phyloP scores from a whole-genome alignment of 2,329 filamentous ascomycete species.

The Aaosphaeria arxii region DNA sequence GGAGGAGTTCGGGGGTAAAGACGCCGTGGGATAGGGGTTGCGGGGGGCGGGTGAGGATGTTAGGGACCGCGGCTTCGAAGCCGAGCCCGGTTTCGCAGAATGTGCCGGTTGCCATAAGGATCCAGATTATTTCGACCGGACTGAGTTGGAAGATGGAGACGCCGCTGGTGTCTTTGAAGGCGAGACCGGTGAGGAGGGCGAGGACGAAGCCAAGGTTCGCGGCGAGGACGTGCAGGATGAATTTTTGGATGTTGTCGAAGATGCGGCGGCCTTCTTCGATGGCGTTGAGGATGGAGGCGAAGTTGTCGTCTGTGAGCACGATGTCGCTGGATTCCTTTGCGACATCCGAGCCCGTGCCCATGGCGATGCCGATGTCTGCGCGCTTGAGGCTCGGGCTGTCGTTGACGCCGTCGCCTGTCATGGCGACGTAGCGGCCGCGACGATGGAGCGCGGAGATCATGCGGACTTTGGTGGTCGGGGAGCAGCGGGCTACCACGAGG shows the following conservation, averaged over 20 bases:
- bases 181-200: slow-evolving; percentile 75
- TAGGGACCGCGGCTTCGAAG: slow-evolving; percentile 69
- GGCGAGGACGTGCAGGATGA: slow-evolving; percentile 71
- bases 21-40: slow-evolving; percentile 53
- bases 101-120: slow-evolving; percentile 88
- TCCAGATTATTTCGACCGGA: slow-evolving; percentile 86
- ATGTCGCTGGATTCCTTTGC: slow-evolving; percentile 78
- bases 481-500: slow-evolving; percentile 79
- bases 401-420: slow-evolving; percentile 88
- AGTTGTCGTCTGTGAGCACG: slow-evolving; percentile 85
- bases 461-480: slow-evolving; percentile 80
- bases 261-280: slow-evolving; percentile 83
- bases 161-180: slow-evolving; percentile 68
- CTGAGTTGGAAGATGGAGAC: slow-evolving; percentile 83
- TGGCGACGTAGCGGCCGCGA: slow-evolving; percentile 72
- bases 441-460: slow-evolving; percentile 88
- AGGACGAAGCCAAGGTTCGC: slow-evolving; percentile 84
- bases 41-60: slow-evolving; percentile 78
- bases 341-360: slow-evolving; percentile 82
- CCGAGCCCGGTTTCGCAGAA: slow-evolving; percentile 87
- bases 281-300: slow-evolving; percentile 78
- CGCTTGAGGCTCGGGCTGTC: slow-evolving; percentile 77
- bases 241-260: slow-evolving; percentile 88
- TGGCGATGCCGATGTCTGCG: slow-evolving; percentile 83
- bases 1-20: slow-evolving; percentile 36